Conservation (phyloP, 2,329 filamentous ascomycete genomes). For the Botrytis fragariae region DNA sequence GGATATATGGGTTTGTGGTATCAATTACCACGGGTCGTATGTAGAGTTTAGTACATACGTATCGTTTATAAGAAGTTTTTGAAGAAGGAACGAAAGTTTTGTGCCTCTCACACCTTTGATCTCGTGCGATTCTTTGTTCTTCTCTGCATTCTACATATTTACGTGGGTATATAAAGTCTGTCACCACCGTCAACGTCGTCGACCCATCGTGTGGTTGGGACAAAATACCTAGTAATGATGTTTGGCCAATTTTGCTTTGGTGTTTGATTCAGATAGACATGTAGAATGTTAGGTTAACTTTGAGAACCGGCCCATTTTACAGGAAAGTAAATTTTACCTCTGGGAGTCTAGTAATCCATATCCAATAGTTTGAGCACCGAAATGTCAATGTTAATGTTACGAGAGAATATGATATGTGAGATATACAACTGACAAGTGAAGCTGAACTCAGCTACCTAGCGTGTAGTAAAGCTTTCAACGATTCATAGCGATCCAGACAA, state of each 20-base stretch:
- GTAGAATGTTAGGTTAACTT: neutral
- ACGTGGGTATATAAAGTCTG: neutral
- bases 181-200: neutral
- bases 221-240: neutral
- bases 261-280: neutral
- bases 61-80: neutral
- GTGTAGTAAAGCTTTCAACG: neutral
- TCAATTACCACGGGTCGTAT: neutral
- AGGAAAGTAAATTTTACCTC: neutral
- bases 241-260: neutral
- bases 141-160: neutral
- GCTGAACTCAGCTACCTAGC: neutral
- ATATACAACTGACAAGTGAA: neutral
- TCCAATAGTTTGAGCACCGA: neutral
- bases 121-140: neutral
- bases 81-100: neutral
- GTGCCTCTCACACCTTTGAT: neutral
- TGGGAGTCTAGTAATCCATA: neutral
- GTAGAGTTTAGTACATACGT: neutral
- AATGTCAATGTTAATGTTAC: neutral
- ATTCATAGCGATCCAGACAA: too few species aligned
- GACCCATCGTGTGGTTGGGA: too few species aligned
- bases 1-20: neutral
- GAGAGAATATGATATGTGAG: too few species aligned
- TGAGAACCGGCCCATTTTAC: neutral